Base-by-base conservation (phyloP, 805 yeast genomes). In the Candida boidinii region DNA sequence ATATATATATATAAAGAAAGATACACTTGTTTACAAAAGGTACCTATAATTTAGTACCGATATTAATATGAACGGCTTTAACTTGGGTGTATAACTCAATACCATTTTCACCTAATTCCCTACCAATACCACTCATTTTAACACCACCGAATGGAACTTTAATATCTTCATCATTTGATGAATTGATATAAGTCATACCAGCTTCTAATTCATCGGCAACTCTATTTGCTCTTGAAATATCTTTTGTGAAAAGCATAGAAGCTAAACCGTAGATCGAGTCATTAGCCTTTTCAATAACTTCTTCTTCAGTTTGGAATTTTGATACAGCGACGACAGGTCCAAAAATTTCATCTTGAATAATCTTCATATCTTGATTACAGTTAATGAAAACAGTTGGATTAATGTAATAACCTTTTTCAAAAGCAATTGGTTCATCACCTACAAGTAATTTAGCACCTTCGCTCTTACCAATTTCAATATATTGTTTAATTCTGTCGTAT, bases 131-230 rank as follows among this genome's bases (percentile, higher is more conserved):
- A 44, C 83, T 73, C 64, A 70, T 62, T 57, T 81, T 80, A 55
- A 74, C 79, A 26, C 94, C 94, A 29, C 94, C 94, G 54, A 83
- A 83, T 14, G 90, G 90, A 34, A 80, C 73, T 43, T 68, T 68
- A 42, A 66, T 56, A 47, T 75, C 77, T 46, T 76, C 73, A 44
- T 74, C 80, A 47, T 79, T 79, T 33, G 79, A 75, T 11, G 79
- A 67, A 57, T 80, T 80, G 47, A 80, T 60, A 73, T 81, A 80
- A 18, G 79, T 75, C 32, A 72, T 71, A 17, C 90, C 90, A 5
- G 82, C 75, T 43, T 74, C 69, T 35, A 80, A 54, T 25, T 70
- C 71, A 29, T 65, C 54, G 12, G 87, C 81, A 46, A 78, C 64
- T 31, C 61, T 53, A 53, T 82, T 83, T 3, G 86, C 92, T 36